Conservation (phyloP, 1,284 basidiomycete species). For the Kwoniella shivajii region DNA sequence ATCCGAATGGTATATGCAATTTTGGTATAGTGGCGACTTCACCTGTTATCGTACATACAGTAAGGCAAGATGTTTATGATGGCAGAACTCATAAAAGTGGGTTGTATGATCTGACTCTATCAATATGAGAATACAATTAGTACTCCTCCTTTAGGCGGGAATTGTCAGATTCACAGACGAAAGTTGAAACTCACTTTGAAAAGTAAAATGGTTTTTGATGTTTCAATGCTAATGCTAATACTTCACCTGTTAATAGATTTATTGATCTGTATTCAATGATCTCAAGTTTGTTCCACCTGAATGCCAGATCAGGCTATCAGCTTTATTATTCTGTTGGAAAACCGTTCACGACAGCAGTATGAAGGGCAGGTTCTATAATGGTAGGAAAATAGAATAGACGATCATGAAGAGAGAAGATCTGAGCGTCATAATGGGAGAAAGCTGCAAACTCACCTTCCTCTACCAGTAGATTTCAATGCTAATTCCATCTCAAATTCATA, state of each 20-base stretch:
- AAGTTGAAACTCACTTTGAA: slow-evolving; percentile 62
- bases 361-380: no score
- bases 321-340: neutral
- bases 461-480: slow-evolving; percentile 70
- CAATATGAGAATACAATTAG: neutral
- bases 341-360: no score
- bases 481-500: slow-evolving; percentile 88
- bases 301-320: neutral
- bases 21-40: no score
- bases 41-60: no score
- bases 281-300: slow-evolving; percentile 81
- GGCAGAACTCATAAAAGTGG: no score
- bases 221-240: slow-evolving; percentile 69
- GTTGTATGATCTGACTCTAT: slow-evolving; percentile 23
- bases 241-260: slow-evolving; percentile 73
- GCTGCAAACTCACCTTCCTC: slow-evolving; percentile 60
- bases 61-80: no score
- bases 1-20: neutral
- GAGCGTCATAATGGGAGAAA: neutral
- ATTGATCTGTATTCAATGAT: slow-evolving; percentile 74
- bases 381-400: no score
- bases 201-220: slow-evolving; percentile 91
- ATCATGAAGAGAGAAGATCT: neutral
- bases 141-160: no score
- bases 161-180: neutral